Evolutionary conservation across 2,329 filamentous ascomycete species (phyloP).

Genomic region (Cordyceps pruinosa): DNA sequence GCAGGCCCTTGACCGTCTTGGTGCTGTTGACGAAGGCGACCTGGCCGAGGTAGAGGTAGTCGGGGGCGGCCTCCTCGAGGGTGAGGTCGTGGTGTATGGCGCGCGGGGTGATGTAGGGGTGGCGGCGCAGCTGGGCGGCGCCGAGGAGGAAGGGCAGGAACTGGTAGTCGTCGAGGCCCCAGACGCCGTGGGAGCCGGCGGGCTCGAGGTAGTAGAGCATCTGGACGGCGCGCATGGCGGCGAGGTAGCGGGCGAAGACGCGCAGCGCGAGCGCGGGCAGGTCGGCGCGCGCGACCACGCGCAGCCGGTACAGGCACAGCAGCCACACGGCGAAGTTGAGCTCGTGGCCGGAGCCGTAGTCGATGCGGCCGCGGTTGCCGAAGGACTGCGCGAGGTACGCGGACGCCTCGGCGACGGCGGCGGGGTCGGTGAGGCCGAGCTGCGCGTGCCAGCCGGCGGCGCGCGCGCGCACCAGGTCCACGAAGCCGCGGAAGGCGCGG

Average conservation of each 20-base stretch:
- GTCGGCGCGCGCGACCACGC: slow-evolving; percentile 54
- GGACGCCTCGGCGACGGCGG: slow-evolving; percentile 58
- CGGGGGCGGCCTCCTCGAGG: slow-evolving; percentile 74
- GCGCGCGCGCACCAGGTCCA: slow-evolving; percentile 59
- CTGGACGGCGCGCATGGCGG: slow-evolving; percentile 81
- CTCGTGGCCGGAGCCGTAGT: slow-evolving; percentile 96
- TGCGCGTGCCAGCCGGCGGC: slow-evolving; percentile 55
- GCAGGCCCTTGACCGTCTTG: slow-evolving; percentile 87
- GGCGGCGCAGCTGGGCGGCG: slow-evolving; percentile 79
- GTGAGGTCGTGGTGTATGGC: slow-evolving; percentile 83
- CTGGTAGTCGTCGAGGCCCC: slow-evolving; percentile 96
- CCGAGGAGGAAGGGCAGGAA: slow-evolving; percentile 95
- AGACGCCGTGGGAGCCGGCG: slow-evolving; percentile 93
- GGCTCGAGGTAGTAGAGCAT: slow-evolving; percentile 94
- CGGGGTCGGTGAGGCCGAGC: slow-evolving; percentile 51
- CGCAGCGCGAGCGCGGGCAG: slow-evolving; percentile 69
- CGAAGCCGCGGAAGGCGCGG: slow-evolving; percentile 76
- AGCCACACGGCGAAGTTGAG: slow-evolving; percentile 97
- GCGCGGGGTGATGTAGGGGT: slow-evolving; percentile 70
- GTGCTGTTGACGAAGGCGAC: slow-evolving; percentile 92
- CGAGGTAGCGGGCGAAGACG: slow-evolving; percentile 76
- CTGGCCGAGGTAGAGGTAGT: slow-evolving; percentile 89
- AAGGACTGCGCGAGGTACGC: slow-evolving; percentile 79
- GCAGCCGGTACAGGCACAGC: slow-evolving; percentile 81
- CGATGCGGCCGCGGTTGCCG: slow-evolving; percentile 79